phyloP scores from a whole-genome alignment of 371 early-diverging fungal genomes.

The Mucor piriformis region DNA sequence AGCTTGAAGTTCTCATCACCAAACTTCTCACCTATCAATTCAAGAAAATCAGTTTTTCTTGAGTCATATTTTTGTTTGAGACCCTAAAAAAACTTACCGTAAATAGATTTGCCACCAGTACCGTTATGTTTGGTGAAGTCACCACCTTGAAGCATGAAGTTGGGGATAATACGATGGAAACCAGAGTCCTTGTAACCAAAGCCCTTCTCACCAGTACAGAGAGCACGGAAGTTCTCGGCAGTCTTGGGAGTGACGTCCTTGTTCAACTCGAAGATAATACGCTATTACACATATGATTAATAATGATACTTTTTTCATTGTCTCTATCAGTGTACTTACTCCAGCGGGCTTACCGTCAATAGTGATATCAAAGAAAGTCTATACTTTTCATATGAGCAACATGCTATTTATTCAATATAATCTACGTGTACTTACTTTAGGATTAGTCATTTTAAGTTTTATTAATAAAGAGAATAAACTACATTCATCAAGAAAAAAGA shows the following conservation, averaged over 20 bases:
- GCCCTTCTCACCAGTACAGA: conserved; percentile 79
- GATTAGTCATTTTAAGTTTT: conserved; percentile 9
- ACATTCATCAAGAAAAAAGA: not conserved
- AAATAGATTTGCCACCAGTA: conserved; percentile 97
- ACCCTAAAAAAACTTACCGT: conserved; percentile 59
- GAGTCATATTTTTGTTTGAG: too few relatives aligned
- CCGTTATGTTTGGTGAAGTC: conserved; percentile 95
- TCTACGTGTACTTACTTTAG: conserved; percentile 7
- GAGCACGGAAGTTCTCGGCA: conserved; percentile 94
- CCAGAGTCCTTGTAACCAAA: conserved; percentile 80
- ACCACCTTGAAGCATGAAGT: conserved; percentile 99
- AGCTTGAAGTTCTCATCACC: conserved; percentile 97
- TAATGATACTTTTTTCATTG: conserved; percentile 4
- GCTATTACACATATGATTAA: conserved; percentile 18
- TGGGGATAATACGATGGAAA: conserved; percentile 93
- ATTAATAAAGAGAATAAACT: not conserved
- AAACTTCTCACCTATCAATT: conserved; percentile 63
- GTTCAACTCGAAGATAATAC: conserved; percentile 66
- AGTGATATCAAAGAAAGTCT: conserved; percentile 62
- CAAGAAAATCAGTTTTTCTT: not conserved
- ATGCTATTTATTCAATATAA: not conserved
- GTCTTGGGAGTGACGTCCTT: conserved; percentile 94
- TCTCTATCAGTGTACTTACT: conserved; percentile 42
- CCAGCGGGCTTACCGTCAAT: conserved; percentile 54
- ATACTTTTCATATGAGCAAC: not conserved